Evolutionary conservation across 768 basidiomycete species (phyloP).

Genomic region (Panaeolus cyanescens): DNA sequence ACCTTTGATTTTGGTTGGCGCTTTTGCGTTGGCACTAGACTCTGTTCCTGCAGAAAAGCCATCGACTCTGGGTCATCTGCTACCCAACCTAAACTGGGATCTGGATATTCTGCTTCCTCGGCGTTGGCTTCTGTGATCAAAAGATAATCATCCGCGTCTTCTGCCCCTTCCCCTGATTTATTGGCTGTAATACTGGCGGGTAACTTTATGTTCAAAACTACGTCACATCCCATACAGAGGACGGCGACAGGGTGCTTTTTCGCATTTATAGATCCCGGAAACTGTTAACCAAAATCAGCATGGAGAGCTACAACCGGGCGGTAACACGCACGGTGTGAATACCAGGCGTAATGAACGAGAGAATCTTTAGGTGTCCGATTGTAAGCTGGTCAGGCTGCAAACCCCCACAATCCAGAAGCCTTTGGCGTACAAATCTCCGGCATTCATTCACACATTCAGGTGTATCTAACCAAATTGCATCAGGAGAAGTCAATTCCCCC

Average conservation of each 20-base stretch:
- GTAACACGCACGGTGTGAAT: slow-evolving; percentile 30
- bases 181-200: background rate
- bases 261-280: slow-evolving; percentile 23
- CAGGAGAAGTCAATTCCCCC: slow-evolving; percentile 7
- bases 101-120: background rate
- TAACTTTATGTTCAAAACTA: slow-evolving; percentile 27
- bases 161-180: background rate
- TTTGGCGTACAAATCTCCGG: slow-evolving; percentile 30
- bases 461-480: slow-evolving; percentile 18
- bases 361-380: slow-evolving; percentile 34
- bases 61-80: background rate
- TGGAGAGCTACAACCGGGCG: background rate
- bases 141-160: background rate
- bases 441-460: slow-evolving; percentile 27
- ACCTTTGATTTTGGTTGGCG: background rate
- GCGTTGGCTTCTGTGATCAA: slow-evolving; percentile 18
- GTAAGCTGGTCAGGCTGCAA: slow-evolving; percentile 21
- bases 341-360: slow-evolving; percentile 46
- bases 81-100: background rate
- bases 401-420: slow-evolving; percentile 36
- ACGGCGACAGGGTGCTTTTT: slow-evolving; percentile 28
- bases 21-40: background rate
- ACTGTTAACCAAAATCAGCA: slow-evolving; percentile 17
- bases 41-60: background rate
- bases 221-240: slow-evolving; percentile 40